Evolutionary conservation across 2,329 filamentous ascomycete species (phyloP).

Genomic region (Elsinoe fawcettii): DNA sequence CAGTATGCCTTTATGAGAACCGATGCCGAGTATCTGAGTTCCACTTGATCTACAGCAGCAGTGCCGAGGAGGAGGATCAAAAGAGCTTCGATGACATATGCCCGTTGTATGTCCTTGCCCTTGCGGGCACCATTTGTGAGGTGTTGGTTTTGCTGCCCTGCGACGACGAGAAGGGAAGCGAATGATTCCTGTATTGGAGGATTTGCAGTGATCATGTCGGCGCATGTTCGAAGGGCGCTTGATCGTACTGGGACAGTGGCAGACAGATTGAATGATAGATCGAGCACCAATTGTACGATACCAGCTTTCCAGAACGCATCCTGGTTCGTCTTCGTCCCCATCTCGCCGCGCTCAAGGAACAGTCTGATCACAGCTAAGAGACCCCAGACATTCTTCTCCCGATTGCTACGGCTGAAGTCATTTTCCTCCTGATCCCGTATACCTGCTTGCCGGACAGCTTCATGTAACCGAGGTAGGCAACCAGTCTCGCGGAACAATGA

Average conservation of each 20-base stretch:
- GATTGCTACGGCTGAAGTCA: slow-evolving; percentile 63
- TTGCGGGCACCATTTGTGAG: slow-evolving; percentile 48
- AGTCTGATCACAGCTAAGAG: slow-evolving; percentile 77
- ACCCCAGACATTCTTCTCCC: slow-evolving; percentile 90
- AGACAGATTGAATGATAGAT: slow-evolving; percentile 68
- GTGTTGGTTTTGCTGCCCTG: slow-evolving; percentile 22
- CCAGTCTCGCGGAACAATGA: slow-evolving; percentile 88
- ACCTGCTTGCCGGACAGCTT: slow-evolving; percentile 46
- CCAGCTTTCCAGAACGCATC: slow-evolving; percentile 76
- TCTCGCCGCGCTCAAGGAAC: slow-evolving; percentile 73
- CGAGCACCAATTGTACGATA: slow-evolving; percentile 68
- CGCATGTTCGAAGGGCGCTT: slow-evolving; percentile 78
- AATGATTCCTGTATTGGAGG: slow-evolving; percentile 76
- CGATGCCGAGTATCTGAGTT: slow-evolving; percentile 75
- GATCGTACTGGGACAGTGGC: slow-evolving; percentile 72
- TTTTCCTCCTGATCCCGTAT: slow-evolving; percentile 47
- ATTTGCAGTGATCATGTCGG: slow-evolving; percentile 81
- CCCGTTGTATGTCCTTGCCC: slow-evolving; percentile 26
- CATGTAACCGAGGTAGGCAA: slow-evolving; percentile 46
- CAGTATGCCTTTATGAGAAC: slow-evolving; percentile 93
- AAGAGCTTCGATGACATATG: slow-evolving; percentile 90
- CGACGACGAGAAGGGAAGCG: slow-evolving; percentile 70
- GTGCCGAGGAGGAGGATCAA: slow-evolving; percentile 72
- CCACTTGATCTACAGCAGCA: slow-evolving; percentile 59
- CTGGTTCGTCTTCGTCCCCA: slow-evolving; percentile 77